Evolutionary conservation across 495 filamentous ascomycete genomes (phyloP), one percentile per base, ranked within the genome.

Genomic region (Articulospora tetracladia): DNA sequence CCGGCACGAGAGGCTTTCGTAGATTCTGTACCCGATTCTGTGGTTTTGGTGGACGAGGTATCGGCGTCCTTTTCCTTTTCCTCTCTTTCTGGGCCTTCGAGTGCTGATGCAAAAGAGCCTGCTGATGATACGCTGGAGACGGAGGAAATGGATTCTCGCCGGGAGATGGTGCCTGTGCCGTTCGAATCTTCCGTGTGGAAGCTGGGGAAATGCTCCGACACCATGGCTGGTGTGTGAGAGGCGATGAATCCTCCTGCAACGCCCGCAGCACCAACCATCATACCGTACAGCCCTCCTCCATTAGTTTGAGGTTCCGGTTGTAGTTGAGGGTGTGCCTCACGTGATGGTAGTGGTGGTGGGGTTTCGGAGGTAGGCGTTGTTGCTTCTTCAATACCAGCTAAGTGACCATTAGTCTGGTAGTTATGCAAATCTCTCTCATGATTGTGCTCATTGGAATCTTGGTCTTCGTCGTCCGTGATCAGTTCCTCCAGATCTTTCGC

Each of bases 401-500:
- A 36, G 66, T 73, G 70, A 32, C 69, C 66, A 60, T 73, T 72
- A 8, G 67, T 74, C 24, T 76, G 63, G 50, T 63, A 67, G 34
- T 69, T 66, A 52, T 70, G 60, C 56, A 66, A 32, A 49, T 68
- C 63, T 23, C 19, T 56, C 20, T 57, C 51, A 46, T 65, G 51
- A 20, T 57, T 51, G 30, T 63, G 58, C n/a, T 44, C 50, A 1
- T 66, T 61, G 41, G 68, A 64, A 25, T 46, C 34, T 8, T 57
- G 49, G 32, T 60, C 59, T 41, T 70, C 65, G n/a, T 67, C 67
- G 24, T 76, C 74, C 22, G 62, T 68, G 26, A 78, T 68, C 12
- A 79, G 67, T 24, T 74, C 73, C 3, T 68, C 68, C 28, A 77
- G 71, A 17, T 81, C 78, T 52, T 82, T 81, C 28, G 79, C 73